phyloP scores from a whole-genome alignment of 495 filamentous ascomycete species.

The Hypoxylon lenormandii region DNA sequence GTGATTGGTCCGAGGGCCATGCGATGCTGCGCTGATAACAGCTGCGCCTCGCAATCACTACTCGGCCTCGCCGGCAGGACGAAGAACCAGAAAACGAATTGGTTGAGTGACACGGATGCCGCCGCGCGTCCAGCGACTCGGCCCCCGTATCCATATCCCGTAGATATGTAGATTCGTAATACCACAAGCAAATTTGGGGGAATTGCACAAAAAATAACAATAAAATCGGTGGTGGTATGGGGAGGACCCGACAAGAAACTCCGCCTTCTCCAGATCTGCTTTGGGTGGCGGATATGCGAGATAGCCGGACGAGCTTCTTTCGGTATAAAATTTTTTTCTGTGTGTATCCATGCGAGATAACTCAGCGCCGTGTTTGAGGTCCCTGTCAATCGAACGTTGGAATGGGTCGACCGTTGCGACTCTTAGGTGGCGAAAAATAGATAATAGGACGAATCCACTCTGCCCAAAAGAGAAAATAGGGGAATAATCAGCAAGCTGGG shows the following conservation, averaged over 20 bases:
- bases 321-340: constrained; percentile 8
- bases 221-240: constrained; percentile 22
- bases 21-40: constrained; percentile 20
- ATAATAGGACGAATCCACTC: constrained; percentile 17
- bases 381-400: constrained; percentile 33
- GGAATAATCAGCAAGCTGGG: neutral
- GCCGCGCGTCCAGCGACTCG: constrained; percentile 18
- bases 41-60: constrained; percentile 24
- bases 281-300: constrained; percentile 39
- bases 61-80: constrained; percentile 24
- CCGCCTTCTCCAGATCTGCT: constrained; percentile 26
- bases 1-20: constrained; percentile 14
- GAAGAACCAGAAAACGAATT: neutral
- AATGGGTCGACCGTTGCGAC: constrained; percentile 35
- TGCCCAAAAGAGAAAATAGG: constrained; percentile 3
- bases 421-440: constrained; percentile 29
- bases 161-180: constrained; percentile 9
- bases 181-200: constrained; percentile 23
- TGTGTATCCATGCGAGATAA: constrained; percentile 22
- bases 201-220: constrained; percentile 32
- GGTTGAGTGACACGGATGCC: neutral
- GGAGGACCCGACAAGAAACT: constrained; percentile 15
- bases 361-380: constrained; percentile 21
- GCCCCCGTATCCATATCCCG: constrained; percentile 23
- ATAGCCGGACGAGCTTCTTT: constrained; percentile 36